Evolutionary conservation across 1,284 basidiomycete genomes (phyloP).

Genomic region (Rhodotorula mucilaginosa): DNA sequence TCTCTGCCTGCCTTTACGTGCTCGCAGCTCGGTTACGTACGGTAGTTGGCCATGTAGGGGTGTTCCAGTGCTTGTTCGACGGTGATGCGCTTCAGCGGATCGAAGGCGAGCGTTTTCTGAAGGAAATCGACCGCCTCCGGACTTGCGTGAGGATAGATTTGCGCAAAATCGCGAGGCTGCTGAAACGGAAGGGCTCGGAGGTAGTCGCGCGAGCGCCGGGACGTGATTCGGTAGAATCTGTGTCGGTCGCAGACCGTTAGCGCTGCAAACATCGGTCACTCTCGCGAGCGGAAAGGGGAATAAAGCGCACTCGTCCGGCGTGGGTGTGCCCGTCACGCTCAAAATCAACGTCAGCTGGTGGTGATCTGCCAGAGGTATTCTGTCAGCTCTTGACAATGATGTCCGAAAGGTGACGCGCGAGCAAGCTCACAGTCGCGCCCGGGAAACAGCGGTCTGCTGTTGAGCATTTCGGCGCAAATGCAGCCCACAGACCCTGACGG

Average conservation of each 20-base stretch:
- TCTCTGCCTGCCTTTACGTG: too few species aligned
- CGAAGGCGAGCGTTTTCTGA: conserved; percentile 53
- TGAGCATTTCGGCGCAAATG: conserved; percentile 95
- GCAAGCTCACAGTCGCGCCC: conserved; percentile 70
- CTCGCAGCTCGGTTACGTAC: background rate
- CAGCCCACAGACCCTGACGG: conserved; percentile 79
- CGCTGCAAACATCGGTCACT: background rate
- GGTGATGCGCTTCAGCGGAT: conserved; percentile 87
- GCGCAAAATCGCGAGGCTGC: conserved; percentile 72
- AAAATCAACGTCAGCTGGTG: conserved; percentile 88
- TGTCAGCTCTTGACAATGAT: background rate
- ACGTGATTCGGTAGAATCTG: conserved; percentile 78
- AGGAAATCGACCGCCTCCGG: conserved; percentile 58
- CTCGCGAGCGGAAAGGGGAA: too few species aligned
- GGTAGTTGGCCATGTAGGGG: conserved; percentile 46
- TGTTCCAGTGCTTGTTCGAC: conserved; percentile 88
- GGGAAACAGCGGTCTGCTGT: conserved; percentile 89
- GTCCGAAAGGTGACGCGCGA: background rate
- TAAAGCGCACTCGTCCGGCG: conserved; percentile 63
- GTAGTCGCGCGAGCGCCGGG: conserved; percentile 80
- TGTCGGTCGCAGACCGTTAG: background rate
- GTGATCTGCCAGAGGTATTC: conserved; percentile 53
- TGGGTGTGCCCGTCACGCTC: conserved; percentile 88
- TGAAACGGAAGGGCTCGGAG: conserved; percentile 78
- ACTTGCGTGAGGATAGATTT: conserved; percentile 81